phyloP scores from a whole-genome alignment of 2,329 filamentous ascomycete genomes.

The Fusarium sp. region DNA sequence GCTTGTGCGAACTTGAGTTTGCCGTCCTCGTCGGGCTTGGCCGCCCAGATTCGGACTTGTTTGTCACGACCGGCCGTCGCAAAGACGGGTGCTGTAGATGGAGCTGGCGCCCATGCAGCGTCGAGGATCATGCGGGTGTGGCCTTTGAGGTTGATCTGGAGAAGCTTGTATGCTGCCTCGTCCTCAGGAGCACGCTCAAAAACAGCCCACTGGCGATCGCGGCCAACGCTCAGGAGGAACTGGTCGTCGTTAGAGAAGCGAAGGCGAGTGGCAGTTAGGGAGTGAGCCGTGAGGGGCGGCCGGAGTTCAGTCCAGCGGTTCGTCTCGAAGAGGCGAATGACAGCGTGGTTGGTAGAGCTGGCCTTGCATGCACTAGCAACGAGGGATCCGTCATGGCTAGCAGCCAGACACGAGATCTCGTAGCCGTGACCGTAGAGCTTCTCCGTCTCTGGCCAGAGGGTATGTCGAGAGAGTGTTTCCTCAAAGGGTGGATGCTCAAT shows the following conservation, averaged over 20 bases:
- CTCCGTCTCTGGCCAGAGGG: constrained; percentile 93
- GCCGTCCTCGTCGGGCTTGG: constrained; percentile 45
- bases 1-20: constrained; percentile 59
- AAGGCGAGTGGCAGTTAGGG: constrained; percentile 82
- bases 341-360: constrained; percentile 90
- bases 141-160: constrained; percentile 77
- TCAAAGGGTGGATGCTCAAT: constrained; percentile 81
- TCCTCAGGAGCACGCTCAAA: constrained; percentile 64
- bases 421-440: constrained; percentile 98
- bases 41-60: constrained; percentile 74
- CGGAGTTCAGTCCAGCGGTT: constrained; percentile 85
- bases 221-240: constrained; percentile 83
- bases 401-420: constrained; percentile 88
- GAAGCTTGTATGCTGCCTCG: constrained; percentile 60
- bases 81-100: constrained; percentile 62
- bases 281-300: constrained; percentile 83
- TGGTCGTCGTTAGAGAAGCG: constrained; percentile 78
- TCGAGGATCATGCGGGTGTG: constrained; percentile 94
- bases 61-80: constrained; percentile 93
- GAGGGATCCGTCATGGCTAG: constrained; percentile 74
- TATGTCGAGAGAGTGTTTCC: constrained; percentile 86
- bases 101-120: constrained; percentile 77
- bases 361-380: constrained; percentile 94
- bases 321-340: constrained; percentile 90
- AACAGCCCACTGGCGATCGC: constrained; percentile 90